A percentile compares a stretch with the other conserved stretches of the same genome.
Evolutionary conservation across 2,329 filamentous ascomycete genomes (phyloP).

Genomic region (Aureobasidium lini): DNA sequence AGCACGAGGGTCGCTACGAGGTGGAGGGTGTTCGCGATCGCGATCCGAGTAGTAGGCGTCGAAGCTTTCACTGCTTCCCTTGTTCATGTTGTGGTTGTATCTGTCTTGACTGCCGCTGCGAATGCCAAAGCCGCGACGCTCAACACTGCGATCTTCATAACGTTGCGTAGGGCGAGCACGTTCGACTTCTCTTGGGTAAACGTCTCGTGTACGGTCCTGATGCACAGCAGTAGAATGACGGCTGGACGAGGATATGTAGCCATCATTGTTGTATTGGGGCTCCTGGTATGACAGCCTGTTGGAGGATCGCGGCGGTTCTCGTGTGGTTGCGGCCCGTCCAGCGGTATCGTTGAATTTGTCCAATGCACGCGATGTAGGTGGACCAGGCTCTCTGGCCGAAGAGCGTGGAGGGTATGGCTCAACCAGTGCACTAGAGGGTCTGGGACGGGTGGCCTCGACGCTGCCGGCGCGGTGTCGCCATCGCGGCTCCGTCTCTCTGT

Average conservation of each 20-base stretch:
- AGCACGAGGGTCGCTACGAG: conserved; percentile 17
- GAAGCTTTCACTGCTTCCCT: conserved; percentile 34
- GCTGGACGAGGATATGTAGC: conserved; percentile 28
- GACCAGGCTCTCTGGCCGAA: conserved; percentile 34
- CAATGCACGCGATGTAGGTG: conserved; percentile 62
- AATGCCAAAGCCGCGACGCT: conserved; percentile 42
- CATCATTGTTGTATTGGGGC: neutral
- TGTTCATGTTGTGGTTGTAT: conserved; percentile 19
- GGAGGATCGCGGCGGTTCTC: conserved; percentile 30
- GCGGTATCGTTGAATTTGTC: conserved; percentile 55
- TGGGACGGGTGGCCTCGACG: conserved; percentile 34
- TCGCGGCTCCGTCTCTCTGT: conserved; percentile 42
- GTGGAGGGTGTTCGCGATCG: conserved; percentile 10
- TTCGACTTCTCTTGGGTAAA: conserved; percentile 31
- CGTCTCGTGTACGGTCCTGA: conserved; percentile 41
- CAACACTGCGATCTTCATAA: conserved; percentile 38
- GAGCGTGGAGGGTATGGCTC: conserved; percentile 25
- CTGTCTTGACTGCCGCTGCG: conserved; percentile 25
- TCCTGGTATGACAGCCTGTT: conserved; percentile 23
- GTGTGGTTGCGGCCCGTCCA: conserved; percentile 39
- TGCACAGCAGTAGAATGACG: conserved; percentile 40
- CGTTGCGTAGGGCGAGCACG: conserved; percentile 23
- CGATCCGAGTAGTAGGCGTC: conserved; percentile 29
- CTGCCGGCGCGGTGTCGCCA: conserved; percentile 38
- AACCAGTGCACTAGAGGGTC: conserved; percentile 39